These are phyloP conservation scores for Blastobotrys illinoisensis DNA, from an alignment of 1,139 yeast species.

Conservation along the genomic window DNA sequence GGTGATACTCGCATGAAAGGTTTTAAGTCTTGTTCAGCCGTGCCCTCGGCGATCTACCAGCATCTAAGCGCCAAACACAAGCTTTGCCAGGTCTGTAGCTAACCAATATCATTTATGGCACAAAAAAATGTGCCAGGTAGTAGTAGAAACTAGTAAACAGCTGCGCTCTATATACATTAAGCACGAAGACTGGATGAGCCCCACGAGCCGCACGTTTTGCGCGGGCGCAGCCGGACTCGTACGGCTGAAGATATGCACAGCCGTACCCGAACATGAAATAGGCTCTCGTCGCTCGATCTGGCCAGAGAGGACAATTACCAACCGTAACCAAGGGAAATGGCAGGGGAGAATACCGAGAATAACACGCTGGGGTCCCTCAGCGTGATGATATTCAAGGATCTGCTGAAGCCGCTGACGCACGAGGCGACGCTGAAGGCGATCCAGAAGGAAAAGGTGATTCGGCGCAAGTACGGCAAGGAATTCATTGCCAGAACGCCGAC, in stretches of 20 bases:
- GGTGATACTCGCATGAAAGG: not conserved
- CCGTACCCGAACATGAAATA: not conserved
- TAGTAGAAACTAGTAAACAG: not conserved
- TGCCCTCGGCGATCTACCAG: not conserved
- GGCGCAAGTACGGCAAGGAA: constrained; percentile 27
- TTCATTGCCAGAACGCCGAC: constrained; percentile 22
- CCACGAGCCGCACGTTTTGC: not conserved
- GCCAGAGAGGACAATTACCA: not conserved
- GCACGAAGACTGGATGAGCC: too few relatives aligned
- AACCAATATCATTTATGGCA: too few relatives aligned
- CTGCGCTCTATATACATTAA: too few relatives aligned
- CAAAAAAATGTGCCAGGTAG: too few relatives aligned
- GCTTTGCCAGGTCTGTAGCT: too few relatives aligned
- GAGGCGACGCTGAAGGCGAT: constrained; percentile 40
- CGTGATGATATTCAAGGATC: constrained; percentile 34
- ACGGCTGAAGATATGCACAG: not conserved
- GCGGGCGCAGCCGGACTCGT: not conserved
- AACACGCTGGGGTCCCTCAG: constrained; percentile 14
- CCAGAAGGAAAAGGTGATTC: constrained; percentile 36
- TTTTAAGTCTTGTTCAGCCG: not conserved
- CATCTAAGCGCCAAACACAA: not conserved
- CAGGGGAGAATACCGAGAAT: constrained; percentile 1
- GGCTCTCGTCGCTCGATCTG: not conserved
- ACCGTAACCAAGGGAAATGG: not conserved
- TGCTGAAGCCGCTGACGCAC: constrained; percentile 40